Conservation (phyloP, 1,284 basidiomycete species). For the Crucibulum cyathiforme region DNA sequence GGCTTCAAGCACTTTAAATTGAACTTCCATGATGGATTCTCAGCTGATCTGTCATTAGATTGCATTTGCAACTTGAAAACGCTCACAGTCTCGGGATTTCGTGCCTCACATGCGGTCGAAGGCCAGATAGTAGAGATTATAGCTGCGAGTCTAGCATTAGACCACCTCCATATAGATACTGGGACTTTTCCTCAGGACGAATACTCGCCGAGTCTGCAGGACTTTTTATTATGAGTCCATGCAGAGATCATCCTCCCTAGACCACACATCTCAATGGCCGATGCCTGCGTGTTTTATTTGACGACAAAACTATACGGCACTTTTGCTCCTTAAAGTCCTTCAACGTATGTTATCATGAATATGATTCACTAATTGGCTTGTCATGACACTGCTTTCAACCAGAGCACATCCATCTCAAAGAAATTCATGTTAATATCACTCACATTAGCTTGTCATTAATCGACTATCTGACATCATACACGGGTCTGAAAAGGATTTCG, state of each 20-base stretch:
- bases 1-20: not conserved
- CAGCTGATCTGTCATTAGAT: not conserved
- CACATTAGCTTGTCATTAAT: constrained; percentile 7
- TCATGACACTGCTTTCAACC: constrained; percentile 1
- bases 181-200: not conserved
- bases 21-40: not conserved
- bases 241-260: not conserved
- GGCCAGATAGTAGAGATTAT: not conserved
- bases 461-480: constrained; percentile 10
- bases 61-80: not conserved
- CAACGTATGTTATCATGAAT: constrained; percentile 2
- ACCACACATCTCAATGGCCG: constrained; percentile 1
- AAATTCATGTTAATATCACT: constrained; percentile 5
- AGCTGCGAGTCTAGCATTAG: not conserved
- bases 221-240: not conserved
- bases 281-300: constrained; percentile 2
- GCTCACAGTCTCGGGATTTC: not conserved
- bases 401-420: constrained; percentile 6
- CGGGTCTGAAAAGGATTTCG: not conserved
- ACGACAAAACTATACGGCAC: constrained; percentile 5
- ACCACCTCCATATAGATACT: constrained; percentile 1
- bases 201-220: constrained; percentile 6
- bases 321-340: constrained; percentile 6
- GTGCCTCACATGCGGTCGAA: not conserved
- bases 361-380: constrained; percentile 1